Evolutionary conservation across 371 early-diverging fungal species (phyloP), one percentile per base, ranked within the genome.

Genomic region (Mucor indicus): DNA sequence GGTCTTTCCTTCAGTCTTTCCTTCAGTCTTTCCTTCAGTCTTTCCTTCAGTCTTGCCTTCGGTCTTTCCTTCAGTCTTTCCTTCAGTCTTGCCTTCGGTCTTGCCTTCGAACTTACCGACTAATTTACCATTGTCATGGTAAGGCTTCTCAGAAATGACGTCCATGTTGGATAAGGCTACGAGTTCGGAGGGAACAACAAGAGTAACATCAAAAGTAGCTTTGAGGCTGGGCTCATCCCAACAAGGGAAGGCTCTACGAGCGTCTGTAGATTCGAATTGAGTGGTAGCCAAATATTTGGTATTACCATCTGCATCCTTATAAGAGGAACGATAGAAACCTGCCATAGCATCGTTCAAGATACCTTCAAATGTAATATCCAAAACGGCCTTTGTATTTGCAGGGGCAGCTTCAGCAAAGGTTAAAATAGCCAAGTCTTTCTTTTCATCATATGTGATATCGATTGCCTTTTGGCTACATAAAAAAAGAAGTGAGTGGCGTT

Each of bases 241-340:
- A 73, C 92, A 95, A 2, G 98, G 98, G 72, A 96, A 90, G 15
- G 89, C 91, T 39, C 89, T 79, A 52, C 97, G 84, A 41, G 92
- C 91, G 75, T 90, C 89, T 3, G 94, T 92, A 4, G 97, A 83
- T 66, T 96, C 95, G 65, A 95, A 97, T 64, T 96, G 95, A 7
- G 95, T 95, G 16, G 86, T 89, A 7, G 86, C 91, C 67, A 93
- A 73, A 57, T 80, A 81, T 30, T 84, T 80, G 23, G 79, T 83
- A 44, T 80, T 73, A 50, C 86, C 88, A 15, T 87, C 69, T 12
- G 69, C 72, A 53, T 85, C 90, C 50, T 83, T 88, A 75, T 91
- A 93, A 17, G 79, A 69, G 27, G 83, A 82, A 44, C 92, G 77
- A 71, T 95, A 95, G 66, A 95, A 95, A 27, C 95, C 95, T 38